Conservation (phyloP, 257 asterid species). For the Fraxinus quadrangulata region DNA sequence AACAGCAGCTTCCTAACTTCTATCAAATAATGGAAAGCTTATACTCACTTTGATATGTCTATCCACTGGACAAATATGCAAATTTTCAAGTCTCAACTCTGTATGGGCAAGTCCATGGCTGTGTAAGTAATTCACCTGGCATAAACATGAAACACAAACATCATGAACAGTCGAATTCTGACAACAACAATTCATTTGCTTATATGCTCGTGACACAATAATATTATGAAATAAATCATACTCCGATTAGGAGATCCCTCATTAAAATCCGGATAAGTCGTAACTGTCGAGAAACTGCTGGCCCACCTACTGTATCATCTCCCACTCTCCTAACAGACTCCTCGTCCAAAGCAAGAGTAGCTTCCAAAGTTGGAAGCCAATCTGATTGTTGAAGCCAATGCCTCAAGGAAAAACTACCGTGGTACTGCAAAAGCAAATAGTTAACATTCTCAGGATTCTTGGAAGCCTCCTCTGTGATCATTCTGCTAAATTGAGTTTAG, state of each 20-base stretch:
- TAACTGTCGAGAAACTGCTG: conserved; percentile 80
- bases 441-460: conserved; percentile 13
- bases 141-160: conserved; percentile 21
- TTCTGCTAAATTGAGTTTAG: not conserved
- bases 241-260: conserved; percentile 95
- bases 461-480: conserved; percentile 16
- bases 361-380: conserved; percentile 97
- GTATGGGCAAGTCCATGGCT: conserved; percentile 98
- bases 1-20: conserved; percentile 15
- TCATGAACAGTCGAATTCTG: conserved; percentile 6
- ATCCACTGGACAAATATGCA: conserved; percentile 90
- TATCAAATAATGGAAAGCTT: conserved; percentile 19
- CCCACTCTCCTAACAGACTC: conserved; percentile 87
- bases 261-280: conserved; percentile 81
- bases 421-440: conserved; percentile 57
- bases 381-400: conserved; percentile 96
- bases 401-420: conserved; percentile 88
- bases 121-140: conserved; percentile 93
- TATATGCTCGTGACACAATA: conserved; percentile 11
- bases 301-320: conserved; percentile 88
- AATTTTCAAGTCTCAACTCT: conserved; percentile 83
- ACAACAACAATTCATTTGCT: conserved; percentile 3
- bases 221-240: conserved; percentile 38
- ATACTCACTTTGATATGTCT: conserved; percentile 82
- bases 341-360: conserved; percentile 89